Conservation (phyloP, 345 rosid species). For the Murraya paniculata region DNA sequence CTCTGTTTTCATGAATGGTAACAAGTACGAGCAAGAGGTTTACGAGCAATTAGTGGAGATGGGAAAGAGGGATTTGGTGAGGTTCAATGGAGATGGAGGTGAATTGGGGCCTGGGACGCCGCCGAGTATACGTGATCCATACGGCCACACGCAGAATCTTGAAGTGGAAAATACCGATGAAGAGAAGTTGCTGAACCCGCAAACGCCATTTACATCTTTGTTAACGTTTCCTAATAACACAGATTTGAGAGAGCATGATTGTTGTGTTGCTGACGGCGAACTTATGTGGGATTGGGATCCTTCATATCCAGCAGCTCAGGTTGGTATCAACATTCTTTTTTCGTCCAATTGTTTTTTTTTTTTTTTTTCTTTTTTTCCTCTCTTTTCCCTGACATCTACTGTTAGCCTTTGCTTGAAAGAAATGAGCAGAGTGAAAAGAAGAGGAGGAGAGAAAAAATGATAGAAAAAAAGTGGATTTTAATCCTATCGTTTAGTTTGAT, state of each 20-base stretch:
- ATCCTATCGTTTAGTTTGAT: too few relatives aligned
- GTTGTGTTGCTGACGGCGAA: slow-evolving; percentile 8
- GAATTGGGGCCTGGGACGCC: slow-evolving; percentile 12
- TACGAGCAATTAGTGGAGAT: slow-evolving; percentile 18
- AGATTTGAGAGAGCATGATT: not conserved
- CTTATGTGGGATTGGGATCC: slow-evolving; percentile 22
- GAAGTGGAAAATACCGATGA: slow-evolving; percentile 7
- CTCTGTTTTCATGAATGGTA: slow-evolving; percentile 7
- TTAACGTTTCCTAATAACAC: not conserved
- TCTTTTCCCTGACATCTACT: not conserved
- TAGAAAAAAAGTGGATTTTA: too few relatives aligned
- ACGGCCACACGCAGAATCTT: not conserved
- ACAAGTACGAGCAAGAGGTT: slow-evolving; percentile 12
- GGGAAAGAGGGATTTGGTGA: slow-evolving; percentile 4
- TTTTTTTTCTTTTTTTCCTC: not conserved
- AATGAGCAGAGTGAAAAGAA: too few relatives aligned
- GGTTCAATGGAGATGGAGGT: slow-evolving; percentile 7
- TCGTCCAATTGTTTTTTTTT: not conserved
- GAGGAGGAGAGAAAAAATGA: too few relatives aligned
- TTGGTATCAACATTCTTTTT: not conserved
- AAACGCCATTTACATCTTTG: slow-evolving; percentile 18
- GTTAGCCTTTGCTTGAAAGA: not conserved
- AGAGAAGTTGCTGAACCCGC: slow-evolving; percentile 7
- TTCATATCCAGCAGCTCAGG: slow-evolving; percentile 19
- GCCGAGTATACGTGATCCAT: not conserved